Base-by-base conservation (phyloP, 257 asterid genomes). In the Ilex aquifolium region DNA sequence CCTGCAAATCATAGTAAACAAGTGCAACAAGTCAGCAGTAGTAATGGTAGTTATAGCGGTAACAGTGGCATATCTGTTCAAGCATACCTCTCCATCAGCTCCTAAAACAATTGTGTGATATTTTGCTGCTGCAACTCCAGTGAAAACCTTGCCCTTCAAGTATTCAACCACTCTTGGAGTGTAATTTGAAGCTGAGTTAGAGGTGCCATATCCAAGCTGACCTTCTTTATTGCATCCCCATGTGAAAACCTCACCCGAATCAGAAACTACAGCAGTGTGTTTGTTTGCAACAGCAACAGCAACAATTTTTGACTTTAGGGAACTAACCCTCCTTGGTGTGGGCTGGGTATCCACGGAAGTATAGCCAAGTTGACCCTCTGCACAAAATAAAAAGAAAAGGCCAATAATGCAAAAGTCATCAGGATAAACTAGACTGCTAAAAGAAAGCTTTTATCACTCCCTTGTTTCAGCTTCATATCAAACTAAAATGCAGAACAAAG, bases 221-320 rank as follows among this genome's bases (percentile, higher is more conserved):
- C 99, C 99, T 84, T 93, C 96, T 79, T 79, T 93, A 77, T 93
- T 93, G 91, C 97, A 90, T 44, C 99, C 99, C 99, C 99, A 93
- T 56, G 99, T 93, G 71, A 82, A 93, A 54, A 90, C 74, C 70
- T 93, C 99, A 70, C 99, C 99, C 60, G 73, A 84, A 63, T 80
- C 95, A 17, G 99, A 90, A 62, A 93, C 94, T 16, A 84, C 99
- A 7, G 86, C 92, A 62, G 99, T 82, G 83, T 93, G 99, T 69
- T 93, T 93, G 82, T 93, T 93, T 72, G 99, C 99, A 0, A 95
- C 99, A 68, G 99, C 88, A 74, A 93, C 88, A 66, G 90, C 90
- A 69, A 85, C 81, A 67, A 90, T 78, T 83, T 80, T 83, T 61
- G 95, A 77, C 72, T 83, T 93, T 72, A 90, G 76, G 61, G 92